Base-by-base conservation (phyloP, 192 early-diverging fungal species). In the Kickxella alabastrina region DNA sequence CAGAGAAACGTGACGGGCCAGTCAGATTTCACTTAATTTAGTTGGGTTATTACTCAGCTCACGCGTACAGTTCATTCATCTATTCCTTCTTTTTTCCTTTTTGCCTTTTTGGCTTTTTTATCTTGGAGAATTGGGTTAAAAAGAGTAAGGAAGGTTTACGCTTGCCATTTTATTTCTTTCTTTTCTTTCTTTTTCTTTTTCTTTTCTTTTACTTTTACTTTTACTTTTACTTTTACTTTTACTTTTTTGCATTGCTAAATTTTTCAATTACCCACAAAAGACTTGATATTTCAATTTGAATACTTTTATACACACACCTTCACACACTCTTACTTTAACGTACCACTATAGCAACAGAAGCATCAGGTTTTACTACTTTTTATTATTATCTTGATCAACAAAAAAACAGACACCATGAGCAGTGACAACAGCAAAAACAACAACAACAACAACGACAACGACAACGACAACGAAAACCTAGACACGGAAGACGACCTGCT, bases 401-500 rank as follows among this genome's bases (percentile, higher is more conserved):
- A 40, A 19, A 40, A 40, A 18, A 40, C 18, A 40, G 22, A 40
- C 18, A 5, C 17, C 2, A 48, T 8, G 8, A 34, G 32, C 9
- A 15, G 21, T 19, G 36, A 26, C 18, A 7, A 14, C n/a, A n/a
- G n/a, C n/a, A 37, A 21, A 12, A 36, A 6, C 17, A 17, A 10
- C 39, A 53, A 19, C 35, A 8, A 34, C 8, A 48, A 32, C n/a
- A 31, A 43, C 32, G 41, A 43, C 41, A 24, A 54, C 49, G 43
- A n/a, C 32, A 40, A 24, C 43, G 52, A 53, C 6, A 17, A 57
- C n/a, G n/a, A n/a, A n/a, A n/a, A n/a, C n/a, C n/a, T n/a, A n/a
- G n/a, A n/a, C n/a, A n/a, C n/a, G 9, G 67, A 77, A 8, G 74
- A 70, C 43, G 74, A 66, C 32, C 43, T 70, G 7, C 10, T 56